phyloP scores from a whole-genome alignment of 2,329 filamentous ascomycete genomes.

The Aspergillus ruber region DNA sequence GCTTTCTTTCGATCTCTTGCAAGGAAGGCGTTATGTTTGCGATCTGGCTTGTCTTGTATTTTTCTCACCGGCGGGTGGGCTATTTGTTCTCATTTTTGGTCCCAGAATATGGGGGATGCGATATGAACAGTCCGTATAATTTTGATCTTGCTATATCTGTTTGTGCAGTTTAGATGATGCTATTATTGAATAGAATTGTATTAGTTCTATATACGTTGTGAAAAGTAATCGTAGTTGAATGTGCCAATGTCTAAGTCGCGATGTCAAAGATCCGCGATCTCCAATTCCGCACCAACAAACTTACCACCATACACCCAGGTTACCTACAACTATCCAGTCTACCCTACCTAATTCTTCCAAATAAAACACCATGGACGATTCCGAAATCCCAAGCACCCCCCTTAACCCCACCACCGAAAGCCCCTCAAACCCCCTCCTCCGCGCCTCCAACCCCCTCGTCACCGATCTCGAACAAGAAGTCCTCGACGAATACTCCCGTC shows the following conservation, averaged over 20 bases:
- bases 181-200: too few relatives aligned
- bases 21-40: constrained; percentile 14
- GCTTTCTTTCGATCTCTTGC: constrained; percentile 10
- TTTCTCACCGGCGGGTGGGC: background rate
- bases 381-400: constrained; percentile 12
- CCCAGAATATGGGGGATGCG: too few relatives aligned
- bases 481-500: constrained; percentile 81
- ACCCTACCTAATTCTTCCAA: background rate
- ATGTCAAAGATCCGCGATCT: background rate
- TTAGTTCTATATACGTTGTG: too few relatives aligned
- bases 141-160: too few relatives aligned
- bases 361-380: background rate
- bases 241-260: too few relatives aligned
- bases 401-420: constrained; percentile 8
- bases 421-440: constrained; percentile 31
- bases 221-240: too few relatives aligned
- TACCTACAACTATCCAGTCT: background rate
- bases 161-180: too few relatives aligned
- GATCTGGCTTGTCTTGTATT: constrained; percentile 12
- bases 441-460: constrained; percentile 41
- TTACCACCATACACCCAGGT: background rate
- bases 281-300: background rate
- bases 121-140: too few relatives aligned
- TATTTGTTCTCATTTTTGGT: too few relatives aligned
- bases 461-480: constrained; percentile 86